Evolutionary conservation across 345 rosid genomes (phyloP).

Genomic region (Heritiera littoralis): DNA sequence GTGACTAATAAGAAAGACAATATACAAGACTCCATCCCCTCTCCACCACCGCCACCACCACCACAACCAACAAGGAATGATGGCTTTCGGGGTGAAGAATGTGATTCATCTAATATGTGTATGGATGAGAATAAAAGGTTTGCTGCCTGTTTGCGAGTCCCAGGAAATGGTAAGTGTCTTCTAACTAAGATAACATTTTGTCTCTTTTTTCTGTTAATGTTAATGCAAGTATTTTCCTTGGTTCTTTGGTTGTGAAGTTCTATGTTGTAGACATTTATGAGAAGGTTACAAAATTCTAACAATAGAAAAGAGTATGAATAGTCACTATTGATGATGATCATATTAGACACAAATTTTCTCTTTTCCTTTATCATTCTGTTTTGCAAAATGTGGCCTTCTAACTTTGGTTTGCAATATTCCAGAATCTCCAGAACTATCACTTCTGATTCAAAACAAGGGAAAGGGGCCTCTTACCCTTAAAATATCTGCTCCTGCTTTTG

Average conservation of each 20-base stretch:
- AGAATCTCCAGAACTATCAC: conserved; percentile 73
- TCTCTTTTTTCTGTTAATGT: neutral
- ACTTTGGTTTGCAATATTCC: conserved; percentile 25
- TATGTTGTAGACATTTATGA: neutral
- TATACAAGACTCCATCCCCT: neutral
- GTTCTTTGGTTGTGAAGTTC: neutral
- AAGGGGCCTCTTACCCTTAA: conserved; percentile 44
- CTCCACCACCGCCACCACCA: neutral
- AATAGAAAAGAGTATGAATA: neutral
- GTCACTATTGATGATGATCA: neutral
- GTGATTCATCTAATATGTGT: conserved; percentile 72
- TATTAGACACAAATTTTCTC: neutral
- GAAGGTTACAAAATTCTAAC: neutral
- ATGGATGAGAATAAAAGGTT: conserved; percentile 47
- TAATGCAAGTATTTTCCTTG: neutral
- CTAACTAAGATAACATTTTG: neutral
- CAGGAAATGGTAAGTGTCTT: conserved; percentile 60
- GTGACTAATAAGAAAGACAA: conserved; percentile 19
- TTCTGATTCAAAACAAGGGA: conserved; percentile 70
- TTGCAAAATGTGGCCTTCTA: conserved; percentile 22
- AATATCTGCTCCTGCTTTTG: conserved; percentile 58
- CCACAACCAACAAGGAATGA: conserved; percentile 28
- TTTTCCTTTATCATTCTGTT: neutral
- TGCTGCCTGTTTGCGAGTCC: conserved; percentile 79
- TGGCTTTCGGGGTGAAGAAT: conserved; percentile 49